Evolutionary conservation across 306 rosid species (phyloP).

Genomic region (Carpinus fangiana): DNA sequence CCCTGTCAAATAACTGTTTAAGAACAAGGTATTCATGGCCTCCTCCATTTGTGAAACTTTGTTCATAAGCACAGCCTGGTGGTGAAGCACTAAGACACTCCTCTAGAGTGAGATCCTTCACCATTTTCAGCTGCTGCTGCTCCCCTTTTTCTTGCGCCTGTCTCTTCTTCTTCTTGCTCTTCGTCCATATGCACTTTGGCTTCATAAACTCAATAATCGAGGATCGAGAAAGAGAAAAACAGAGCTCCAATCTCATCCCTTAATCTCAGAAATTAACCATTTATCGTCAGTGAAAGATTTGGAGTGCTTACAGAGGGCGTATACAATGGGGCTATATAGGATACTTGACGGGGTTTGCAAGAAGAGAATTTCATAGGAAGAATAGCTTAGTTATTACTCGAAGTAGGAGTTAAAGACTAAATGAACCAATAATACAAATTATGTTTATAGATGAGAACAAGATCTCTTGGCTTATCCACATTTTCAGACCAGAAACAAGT

Average conservation of each 20-base stretch:
- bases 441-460: too few species aligned
- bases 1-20: constrained; percentile 18
- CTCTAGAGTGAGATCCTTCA: constrained; percentile 22
- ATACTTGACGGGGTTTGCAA: constrained; percentile 20
- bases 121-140: constrained; percentile 16
- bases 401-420: too few species aligned
- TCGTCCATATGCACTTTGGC: constrained; percentile 28
- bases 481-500: neutral
- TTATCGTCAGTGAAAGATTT: too few species aligned
- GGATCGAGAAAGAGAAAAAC: neutral
- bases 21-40: constrained; percentile 12
- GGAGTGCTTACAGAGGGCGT: neutral
- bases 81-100: constrained; percentile 42
- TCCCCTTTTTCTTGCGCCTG: constrained; percentile 1
- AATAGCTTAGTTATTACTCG: neutral
- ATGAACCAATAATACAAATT: too few species aligned
- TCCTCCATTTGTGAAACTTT: neutral
- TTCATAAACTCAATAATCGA: constrained; percentile 28
- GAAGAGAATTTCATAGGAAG: constrained; percentile 1
- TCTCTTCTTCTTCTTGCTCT: constrained; percentile 27
- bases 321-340: constrained; percentile 15
- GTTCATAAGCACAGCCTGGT: constrained; percentile 9
- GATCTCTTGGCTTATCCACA: constrained; percentile 8
- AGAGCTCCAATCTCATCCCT: neutral
- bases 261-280: neutral